Evolutionary conservation across 75 land plant species (phyloP), one percentile per base, ranked within the genome.

Genomic region (Pinus tabuliformis): DNA sequence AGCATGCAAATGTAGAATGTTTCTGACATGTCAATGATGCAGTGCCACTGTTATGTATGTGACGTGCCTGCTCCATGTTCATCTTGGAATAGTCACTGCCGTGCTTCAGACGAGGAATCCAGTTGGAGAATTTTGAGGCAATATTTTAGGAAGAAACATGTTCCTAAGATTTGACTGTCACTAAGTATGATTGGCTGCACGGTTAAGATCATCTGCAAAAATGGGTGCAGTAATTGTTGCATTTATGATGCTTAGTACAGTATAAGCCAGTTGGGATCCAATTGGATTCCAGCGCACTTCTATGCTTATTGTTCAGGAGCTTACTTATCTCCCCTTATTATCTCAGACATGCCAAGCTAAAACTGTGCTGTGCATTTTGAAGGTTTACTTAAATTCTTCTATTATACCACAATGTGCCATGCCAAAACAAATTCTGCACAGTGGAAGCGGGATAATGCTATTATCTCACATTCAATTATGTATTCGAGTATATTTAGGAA

Each of bases 41-140:
- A 94, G 97, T 94, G 97, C 63, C 91, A 94, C 65, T 94, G 97
- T 81, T 94, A 87, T 80, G 97, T 94, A 16, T 94, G 97, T 73
- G 97, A 94, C 60, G 58, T 75, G 37, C 78, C 58, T 76, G 97
- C 97, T 14, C 94, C 97, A 20, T 94, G 97, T 83, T 36, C n/a
- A n/a, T 57, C 21, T 58, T 91, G 97, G 97, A 37, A 24, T 70
- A 88, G 85, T 78, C 97, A 94, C 78, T 94, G 97, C 73, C 90
- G 88, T 77, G 88, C 97, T 57, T 89, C 84, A 59, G 92, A 94
- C 61, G 88, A 90, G 58, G 92, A 94, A 13, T 78, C 58, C 8
- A 73, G 21, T 8, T 94, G 93, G 94, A 87, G 73, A 58, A 2
- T 63, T 22, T 14, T 80, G 56, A 79, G 96, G 75, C 77, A 82